Percentiles rank a stretch among this genome's conserved stretches.
These are phyloP conservation scores for Blastobotrys chiropterorum DNA, from an alignment of 805 yeast species.

Conservation along the genomic window DNA sequence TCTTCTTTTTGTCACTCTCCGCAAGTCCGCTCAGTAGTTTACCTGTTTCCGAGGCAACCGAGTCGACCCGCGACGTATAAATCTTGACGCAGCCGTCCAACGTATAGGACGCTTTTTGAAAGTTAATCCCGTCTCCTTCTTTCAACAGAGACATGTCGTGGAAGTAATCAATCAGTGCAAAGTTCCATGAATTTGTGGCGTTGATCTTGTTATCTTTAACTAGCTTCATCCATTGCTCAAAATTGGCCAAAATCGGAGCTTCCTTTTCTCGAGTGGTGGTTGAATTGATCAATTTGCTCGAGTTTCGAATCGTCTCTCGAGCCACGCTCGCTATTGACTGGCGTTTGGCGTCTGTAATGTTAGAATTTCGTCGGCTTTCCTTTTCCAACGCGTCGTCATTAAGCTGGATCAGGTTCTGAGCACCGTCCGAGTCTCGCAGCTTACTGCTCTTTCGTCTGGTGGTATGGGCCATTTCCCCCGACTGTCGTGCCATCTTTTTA, in stretches of 20 bases:
- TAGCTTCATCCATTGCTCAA: constrained; percentile 76
- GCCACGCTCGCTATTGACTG: constrained; percentile 18
- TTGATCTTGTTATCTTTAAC: constrained; percentile 83
- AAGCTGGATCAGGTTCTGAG: constrained; percentile 13
- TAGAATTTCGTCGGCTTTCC: constrained; percentile 17
- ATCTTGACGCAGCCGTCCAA: constrained; percentile 93
- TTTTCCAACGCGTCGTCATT: constrained; percentile 27
- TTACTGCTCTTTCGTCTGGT: constrained; percentile 1
- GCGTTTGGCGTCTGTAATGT: constrained; percentile 7
- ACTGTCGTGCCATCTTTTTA: background rate
- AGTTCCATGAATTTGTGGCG: constrained; percentile 80
- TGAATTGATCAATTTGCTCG: constrained; percentile 1
- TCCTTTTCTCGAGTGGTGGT: constrained; percentile 2
- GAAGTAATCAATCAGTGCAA: constrained; percentile 86
- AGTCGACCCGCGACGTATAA: constrained; percentile 84
- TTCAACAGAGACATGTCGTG: constrained; percentile 70
- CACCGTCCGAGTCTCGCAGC: background rate
- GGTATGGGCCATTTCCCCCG: background rate
- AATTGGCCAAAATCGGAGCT: constrained; percentile 34
- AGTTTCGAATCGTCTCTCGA: constrained; percentile 8
- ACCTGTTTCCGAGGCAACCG: constrained; percentile 88
- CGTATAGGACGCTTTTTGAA: constrained; percentile 86
- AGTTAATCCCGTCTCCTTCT: constrained; percentile 76
- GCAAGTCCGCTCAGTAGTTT: constrained; percentile 72
- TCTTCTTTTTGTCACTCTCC: constrained; percentile 21